Conservation (phyloP, 2,329 filamentous ascomycete genomes). For the Lasiodiplodia hormozganensis region DNA sequence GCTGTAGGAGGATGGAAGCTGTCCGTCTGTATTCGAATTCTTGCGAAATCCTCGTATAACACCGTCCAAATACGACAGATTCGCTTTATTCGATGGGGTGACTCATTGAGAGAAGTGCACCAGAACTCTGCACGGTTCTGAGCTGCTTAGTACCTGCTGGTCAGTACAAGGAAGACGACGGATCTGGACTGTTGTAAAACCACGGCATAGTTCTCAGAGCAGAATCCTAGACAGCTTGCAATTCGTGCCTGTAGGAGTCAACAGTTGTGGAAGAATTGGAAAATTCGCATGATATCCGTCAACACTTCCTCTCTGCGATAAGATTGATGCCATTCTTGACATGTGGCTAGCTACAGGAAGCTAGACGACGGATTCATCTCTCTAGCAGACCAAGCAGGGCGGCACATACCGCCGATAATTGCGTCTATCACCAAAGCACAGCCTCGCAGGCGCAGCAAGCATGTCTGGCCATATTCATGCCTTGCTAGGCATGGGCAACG, state of each 20-base stretch:
- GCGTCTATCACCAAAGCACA: neutral
- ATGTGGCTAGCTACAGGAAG: neutral
- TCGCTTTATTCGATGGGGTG: neutral
- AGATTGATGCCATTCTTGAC: neutral
- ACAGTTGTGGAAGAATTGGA: too few species aligned
- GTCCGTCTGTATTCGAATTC: neutral
- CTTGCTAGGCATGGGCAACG: constrained; percentile 1
- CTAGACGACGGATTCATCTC: neutral
- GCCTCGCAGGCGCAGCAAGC: neutral
- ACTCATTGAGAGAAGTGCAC: neutral
- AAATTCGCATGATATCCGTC: neutral
- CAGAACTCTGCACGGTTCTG: neutral
- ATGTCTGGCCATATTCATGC: neutral
- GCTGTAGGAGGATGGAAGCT: neutral
- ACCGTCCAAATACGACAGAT: neutral
- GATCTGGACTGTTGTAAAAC: neutral
- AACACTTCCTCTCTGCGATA: neutral
- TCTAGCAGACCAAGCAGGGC: neutral
- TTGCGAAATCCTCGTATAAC: neutral
- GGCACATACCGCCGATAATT: neutral
- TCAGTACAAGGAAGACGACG: neutral
- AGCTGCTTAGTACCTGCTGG: neutral
- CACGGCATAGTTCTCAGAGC: neutral
- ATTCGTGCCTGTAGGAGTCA: too few species aligned
- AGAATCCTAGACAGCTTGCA: neutral